Percentiles rank a stretch among this genome's conserved stretches.
Evolutionary conservation across 2,329 filamentous ascomycete genomes (phyloP).

Genomic region (Fusarium sp.): DNA sequence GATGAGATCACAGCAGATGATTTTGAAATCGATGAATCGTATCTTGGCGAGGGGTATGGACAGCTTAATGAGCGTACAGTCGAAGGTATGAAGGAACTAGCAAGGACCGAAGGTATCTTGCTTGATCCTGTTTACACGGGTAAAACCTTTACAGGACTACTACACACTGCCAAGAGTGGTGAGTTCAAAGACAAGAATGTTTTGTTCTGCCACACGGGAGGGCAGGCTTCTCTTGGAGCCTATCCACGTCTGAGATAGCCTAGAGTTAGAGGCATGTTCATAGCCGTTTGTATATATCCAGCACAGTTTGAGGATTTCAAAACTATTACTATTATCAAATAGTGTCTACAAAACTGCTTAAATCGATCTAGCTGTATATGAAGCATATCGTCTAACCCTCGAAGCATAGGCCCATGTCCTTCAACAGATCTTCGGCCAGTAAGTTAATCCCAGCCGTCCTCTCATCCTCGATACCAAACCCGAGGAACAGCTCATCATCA

Average conservation of each 20-base stretch:
- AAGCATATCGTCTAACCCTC: constrained; percentile 17
- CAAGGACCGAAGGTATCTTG: constrained; percentile 31
- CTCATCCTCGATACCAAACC: constrained; percentile 70
- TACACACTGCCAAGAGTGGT: constrained; percentile 8
- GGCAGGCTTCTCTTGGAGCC: constrained; percentile 24
- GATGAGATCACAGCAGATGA: constrained; percentile 28
- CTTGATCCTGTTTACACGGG: constrained; percentile 37
- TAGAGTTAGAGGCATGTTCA: no score
- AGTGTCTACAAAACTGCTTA: no score
- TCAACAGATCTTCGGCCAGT: constrained; percentile 63
- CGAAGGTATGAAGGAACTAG: constrained; percentile 25
- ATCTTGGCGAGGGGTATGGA: constrained; percentile 27
- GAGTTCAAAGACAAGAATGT: constrained; percentile 16
- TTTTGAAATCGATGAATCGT: constrained; percentile 27
- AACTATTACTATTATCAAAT: no score
- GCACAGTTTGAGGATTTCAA: no score
- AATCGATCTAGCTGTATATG: neutral
- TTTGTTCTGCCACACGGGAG: constrained; percentile 34
- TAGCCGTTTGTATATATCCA: no score
- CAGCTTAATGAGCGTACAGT: constrained; percentile 15
- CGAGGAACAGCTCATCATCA: constrained; percentile 69
- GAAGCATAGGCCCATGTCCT: constrained; percentile 52
- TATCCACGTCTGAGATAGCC: constrained; percentile 16
- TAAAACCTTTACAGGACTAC: constrained; percentile 25
- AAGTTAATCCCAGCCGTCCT: constrained; percentile 67